Base-by-base conservation (phyloP, 116 monocot species). In the Iris pallida region DNA sequence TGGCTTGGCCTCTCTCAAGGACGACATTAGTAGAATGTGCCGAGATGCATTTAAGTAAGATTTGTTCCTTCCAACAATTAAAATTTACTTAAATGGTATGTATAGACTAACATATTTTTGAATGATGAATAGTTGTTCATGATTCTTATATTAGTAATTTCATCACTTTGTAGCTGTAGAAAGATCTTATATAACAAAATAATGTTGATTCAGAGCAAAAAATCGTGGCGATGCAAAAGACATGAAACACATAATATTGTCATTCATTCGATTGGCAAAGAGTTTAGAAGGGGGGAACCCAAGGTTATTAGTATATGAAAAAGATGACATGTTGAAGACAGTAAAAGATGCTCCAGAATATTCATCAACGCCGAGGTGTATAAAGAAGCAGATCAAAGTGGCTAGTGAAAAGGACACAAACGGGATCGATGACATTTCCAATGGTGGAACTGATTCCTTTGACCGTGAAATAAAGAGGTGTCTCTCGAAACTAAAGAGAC, bases 11-110 rank as follows among this genome's bases (percentile, higher is more conserved):
- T 93, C 79, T 76, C 43, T 99, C n/a, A 93, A 88, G 77, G 88
- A 90, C 70, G 98, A 99, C 68, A 93, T 99, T 45, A 82, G 86
- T 56, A 71, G 83, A 47, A 93, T 99, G 90, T 99, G 98, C 55
- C 71, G 90, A 46, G 90, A 93, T 79, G 88, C 88, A 61, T 72
- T 90, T 43, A 99, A 93, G 98, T 99, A 77, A 86, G 88, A 48
- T 49, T 16, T 11, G 14, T 53, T 66, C 20, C 51, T 64, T 45
- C 16, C 18, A 14, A n/a, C 5, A 41, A n/a, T n/a, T n/a, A n/a
- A n/a, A n/a, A n/a, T n/a, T n/a, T n/a, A n/a, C n/a, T n/a, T n/a
- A n/a, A n/a, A n/a, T n/a, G n/a, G n/a, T n/a, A n/a, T n/a, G n/a
- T n/a, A n/a, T n/a, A n/a, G n/a, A n/a, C n/a, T n/a, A n/a, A n/a